These are phyloP conservation scores for Ogataea paradorogensis DNA, from an alignment of 805 yeast genomes.

Conservation along the genomic window DNA sequence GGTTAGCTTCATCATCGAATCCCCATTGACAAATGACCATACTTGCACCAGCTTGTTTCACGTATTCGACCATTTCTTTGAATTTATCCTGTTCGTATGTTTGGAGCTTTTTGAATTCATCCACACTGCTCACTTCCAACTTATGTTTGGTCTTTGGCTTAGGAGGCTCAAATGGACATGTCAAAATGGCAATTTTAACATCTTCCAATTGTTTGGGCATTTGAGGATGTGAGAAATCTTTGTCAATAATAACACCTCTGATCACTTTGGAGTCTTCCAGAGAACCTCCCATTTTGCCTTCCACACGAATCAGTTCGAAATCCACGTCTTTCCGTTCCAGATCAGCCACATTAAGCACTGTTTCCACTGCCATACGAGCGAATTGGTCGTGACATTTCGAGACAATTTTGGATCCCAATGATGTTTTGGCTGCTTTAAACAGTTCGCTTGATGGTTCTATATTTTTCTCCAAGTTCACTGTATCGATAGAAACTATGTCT, in stretches of 20 bases:
- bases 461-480: constrained; percentile 28
- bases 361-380: constrained; percentile 96
- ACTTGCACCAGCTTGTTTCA: constrained; percentile 90
- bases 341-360: constrained; percentile 90
- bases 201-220: constrained; percentile 82
- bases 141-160: constrained; percentile 99
- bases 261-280: constrained; percentile 81
- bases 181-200: constrained; percentile 88
- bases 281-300: constrained; percentile 94
- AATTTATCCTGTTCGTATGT: constrained; percentile 89
- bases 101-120: constrained; percentile 88
- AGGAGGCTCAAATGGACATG: constrained; percentile 99
- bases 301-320: constrained; percentile 92
- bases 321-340: constrained; percentile 91
- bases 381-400: constrained; percentile 91
- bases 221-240: constrained; percentile 97
- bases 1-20: constrained; percentile 97
- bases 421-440: constrained; percentile 89
- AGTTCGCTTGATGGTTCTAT: constrained; percentile 48
- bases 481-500: constrained; percentile 39
- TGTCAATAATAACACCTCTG: constrained; percentile 90
- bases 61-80: constrained; percentile 81
- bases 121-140: constrained; percentile 88
- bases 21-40: constrained; percentile 99
- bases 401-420: constrained; percentile 93